Percentiles rank a stretch among this genome's conserved stretches.
phyloP scores from a whole-genome alignment of 805 yeast genomes.

The Metschnikowia aberdeeniae region DNA sequence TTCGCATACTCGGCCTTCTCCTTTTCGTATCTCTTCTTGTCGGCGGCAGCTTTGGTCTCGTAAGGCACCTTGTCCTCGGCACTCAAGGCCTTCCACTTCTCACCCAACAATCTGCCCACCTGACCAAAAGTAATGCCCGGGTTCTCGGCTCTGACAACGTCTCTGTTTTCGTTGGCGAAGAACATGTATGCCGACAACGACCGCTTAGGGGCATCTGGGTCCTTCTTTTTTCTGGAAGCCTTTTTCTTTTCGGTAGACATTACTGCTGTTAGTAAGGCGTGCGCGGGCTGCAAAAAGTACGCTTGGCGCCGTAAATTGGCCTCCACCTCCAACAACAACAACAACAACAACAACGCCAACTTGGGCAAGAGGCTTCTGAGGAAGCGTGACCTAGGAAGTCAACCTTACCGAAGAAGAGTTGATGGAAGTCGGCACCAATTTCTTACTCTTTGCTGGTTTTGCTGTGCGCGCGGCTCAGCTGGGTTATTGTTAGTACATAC shows the following conservation, averaged over 20 bases:
- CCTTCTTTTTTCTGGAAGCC: slow-evolving; percentile 51
- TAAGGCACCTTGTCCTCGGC: slow-evolving; percentile 85
- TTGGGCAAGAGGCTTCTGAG: no score
- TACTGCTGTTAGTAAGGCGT: slow-evolving; percentile 11
- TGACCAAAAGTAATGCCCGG: slow-evolving; percentile 94
- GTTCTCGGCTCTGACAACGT: slow-evolving; percentile 89
- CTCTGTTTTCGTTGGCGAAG: slow-evolving; percentile 97
- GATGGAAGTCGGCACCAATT: no score
- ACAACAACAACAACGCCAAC: neutral
- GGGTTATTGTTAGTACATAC: slow-evolving; percentile 15
- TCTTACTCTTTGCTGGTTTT: no score
- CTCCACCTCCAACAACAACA: neutral
- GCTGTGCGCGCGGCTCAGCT: slow-evolving; percentile 14
- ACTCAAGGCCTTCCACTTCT: slow-evolving; percentile 88
- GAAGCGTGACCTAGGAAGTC: no score
- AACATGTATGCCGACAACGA: slow-evolving; percentile 98
- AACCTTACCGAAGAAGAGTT: no score
- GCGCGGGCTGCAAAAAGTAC: slow-evolving; percentile 4
- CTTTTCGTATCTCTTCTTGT: slow-evolving; percentile 95
- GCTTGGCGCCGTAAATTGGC: neutral
- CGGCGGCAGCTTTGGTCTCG: slow-evolving; percentile 89
- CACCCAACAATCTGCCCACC: slow-evolving; percentile 93
- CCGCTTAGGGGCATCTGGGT: slow-evolving; percentile 99
- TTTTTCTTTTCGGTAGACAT: slow-evolving; percentile 39
- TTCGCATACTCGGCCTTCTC: slow-evolving; percentile 84